Conservation (phyloP, 2,329 filamentous ascomycete species). For the Bipolaris sorokiniana region DNA sequence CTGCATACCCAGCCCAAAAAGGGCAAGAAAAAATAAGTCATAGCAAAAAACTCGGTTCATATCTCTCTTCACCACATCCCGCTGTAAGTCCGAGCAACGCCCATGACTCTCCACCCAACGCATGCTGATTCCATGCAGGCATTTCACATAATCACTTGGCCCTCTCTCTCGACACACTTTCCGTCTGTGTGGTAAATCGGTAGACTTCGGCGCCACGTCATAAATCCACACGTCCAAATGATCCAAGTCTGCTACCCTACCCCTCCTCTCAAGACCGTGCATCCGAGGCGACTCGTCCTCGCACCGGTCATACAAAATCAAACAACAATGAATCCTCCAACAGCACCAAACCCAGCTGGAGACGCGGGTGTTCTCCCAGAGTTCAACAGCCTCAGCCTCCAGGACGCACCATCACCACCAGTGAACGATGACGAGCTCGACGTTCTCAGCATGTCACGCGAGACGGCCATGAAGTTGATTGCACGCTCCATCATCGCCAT, state of each 20-base stretch:
- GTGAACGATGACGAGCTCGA: slow-evolving; percentile 61
- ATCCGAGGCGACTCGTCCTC: slow-evolving; percentile 37
- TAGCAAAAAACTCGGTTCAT: slow-evolving; percentile 2
- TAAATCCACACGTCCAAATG: slow-evolving; percentile 33
- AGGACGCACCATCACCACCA: slow-evolving; percentile 49
- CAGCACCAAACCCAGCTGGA: slow-evolving; percentile 50
- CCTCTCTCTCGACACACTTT: slow-evolving; percentile 11
- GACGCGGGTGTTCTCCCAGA: slow-evolving; percentile 50
- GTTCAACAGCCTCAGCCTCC: slow-evolving; percentile 39
- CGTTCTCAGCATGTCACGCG: slow-evolving; percentile 73
- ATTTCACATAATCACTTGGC: slow-evolving; percentile 3
- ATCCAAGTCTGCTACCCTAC: slow-evolving; percentile 43
- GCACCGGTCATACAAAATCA: slow-evolving; percentile 28
- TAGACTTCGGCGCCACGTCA: slow-evolving; percentile 34
- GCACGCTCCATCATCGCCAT: slow-evolving; percentile 65
- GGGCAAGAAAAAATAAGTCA: background rate
- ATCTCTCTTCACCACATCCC: slow-evolving; percentile 6
- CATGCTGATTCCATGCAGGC: slow-evolving; percentile 10
- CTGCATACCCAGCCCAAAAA: slow-evolving; percentile 1
- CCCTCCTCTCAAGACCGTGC: slow-evolving; percentile 38
- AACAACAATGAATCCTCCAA: slow-evolving; percentile 42
- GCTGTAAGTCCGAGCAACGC: slow-evolving; percentile 12
- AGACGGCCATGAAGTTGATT: slow-evolving; percentile 80
- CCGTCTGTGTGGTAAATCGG: slow-evolving; percentile 19
- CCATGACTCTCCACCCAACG: background rate